Evolutionary conservation across 345 rosid species (phyloP).

Genomic region (Salix koriyanagi): DNA sequence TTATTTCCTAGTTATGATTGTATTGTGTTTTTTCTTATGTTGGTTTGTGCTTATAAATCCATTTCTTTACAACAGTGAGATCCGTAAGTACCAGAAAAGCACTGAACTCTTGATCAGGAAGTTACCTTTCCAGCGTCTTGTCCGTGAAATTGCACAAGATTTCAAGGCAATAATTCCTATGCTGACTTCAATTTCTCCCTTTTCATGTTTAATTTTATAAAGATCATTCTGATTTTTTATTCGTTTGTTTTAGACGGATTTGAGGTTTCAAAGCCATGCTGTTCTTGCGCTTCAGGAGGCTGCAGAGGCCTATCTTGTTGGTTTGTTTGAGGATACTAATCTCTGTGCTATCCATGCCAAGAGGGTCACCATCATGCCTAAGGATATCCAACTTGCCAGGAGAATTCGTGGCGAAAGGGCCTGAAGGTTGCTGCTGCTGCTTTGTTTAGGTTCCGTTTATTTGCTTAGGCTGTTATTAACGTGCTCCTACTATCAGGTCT

Average conservation of each 20-base stretch:
- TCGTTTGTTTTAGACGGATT: conserved; percentile 29
- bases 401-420: conserved; percentile 36
- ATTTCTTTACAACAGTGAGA: conserved; percentile 29
- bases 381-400: conserved; percentile 41
- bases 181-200: background rate
- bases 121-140: conserved; percentile 55
- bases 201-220: background rate
- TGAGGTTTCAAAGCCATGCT: conserved; percentile 46
- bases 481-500: background rate
- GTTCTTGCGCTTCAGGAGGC: conserved; percentile 47
- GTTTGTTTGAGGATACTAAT: conserved; percentile 40
- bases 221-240: background rate
- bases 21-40: background rate
- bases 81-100: conserved; percentile 48
- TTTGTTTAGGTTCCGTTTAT: background rate
- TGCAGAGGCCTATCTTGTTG: conserved; percentile 45
- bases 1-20: background rate
- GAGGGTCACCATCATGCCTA: conserved; percentile 42
- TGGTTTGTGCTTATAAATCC: background rate
- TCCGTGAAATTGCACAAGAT: conserved; percentile 59
- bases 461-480: background rate
- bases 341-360: conserved; percentile 36
- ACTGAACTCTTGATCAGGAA: conserved; percentile 52
- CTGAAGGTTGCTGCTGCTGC: background rate
- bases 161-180: conserved; percentile 37